Evolutionary conservation across 306 rosid genomes (phyloP), one percentile per base, ranked within the genome.

Genomic region (Castanea sativa): DNA sequence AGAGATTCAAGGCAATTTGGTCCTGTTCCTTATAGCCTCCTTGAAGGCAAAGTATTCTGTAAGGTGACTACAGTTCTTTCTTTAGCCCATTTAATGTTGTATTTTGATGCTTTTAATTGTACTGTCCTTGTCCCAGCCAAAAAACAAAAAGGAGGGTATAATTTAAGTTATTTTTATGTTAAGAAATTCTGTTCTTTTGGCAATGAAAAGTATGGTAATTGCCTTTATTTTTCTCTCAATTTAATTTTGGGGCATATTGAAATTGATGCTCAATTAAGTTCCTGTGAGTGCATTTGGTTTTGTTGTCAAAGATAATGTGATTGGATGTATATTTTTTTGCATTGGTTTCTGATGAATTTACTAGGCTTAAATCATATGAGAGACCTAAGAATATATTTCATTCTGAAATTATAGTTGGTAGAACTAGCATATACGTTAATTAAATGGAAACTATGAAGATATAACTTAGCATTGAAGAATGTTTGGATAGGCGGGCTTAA

Each of bases 1-100:
- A 60, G 0, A 9, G 96, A 94, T 88, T 94, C 97, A n/a, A 91
- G 93, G 75, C 43, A 65, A 27, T 92, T 84, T 75, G 98, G 98
- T 59, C 78, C 97, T 25, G 80, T 92, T 80, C 93, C 98, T 68
- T 92, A 84, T 86, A 89, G 90, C 5, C 98, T 90, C 57, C 38
- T 94, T 71, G 29, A 79, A 64, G 84, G 89, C 74, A 92, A 78
- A 88, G 23, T 83, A 41, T 87, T 90, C 55, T 92, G 94, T 93
- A 90, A 77, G 91, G 98, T 92, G 77, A 74, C 88, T 57, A 56
- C 73, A 13, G 52, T 75, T 74, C 25, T 38, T 59, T 56, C 11
- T 78, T 18, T 51, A 69, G 59, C 45, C 52, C 52, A 9, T 67
- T 67, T 67, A 18, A 19, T 67, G 72, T 35, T 12, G 70, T 33